These are phyloP conservation scores for Phyllosticta capitalensis DNA, from an alignment of 2,329 filamentous ascomycete genomes.

Conservation along the genomic window DNA sequence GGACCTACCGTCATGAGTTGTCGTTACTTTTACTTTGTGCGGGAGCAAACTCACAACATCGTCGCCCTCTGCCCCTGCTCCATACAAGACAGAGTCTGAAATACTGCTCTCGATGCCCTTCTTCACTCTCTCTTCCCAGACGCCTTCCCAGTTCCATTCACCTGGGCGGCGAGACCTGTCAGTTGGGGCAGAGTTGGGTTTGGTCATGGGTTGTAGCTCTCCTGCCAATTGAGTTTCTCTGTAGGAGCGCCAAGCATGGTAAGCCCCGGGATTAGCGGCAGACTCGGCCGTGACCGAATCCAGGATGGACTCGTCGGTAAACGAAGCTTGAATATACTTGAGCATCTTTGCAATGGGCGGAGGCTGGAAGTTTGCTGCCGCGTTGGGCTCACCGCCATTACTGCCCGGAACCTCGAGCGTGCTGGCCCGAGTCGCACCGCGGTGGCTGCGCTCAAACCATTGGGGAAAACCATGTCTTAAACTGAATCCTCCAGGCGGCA, in stretches of 20 bases:
- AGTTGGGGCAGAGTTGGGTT: slow-evolving; percentile 14
- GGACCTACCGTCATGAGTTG: slow-evolving; percentile 23
- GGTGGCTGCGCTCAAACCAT: slow-evolving; percentile 58
- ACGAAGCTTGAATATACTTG: slow-evolving; percentile 71
- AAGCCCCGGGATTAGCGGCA: slow-evolving; percentile 82
- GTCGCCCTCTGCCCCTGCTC: slow-evolving; percentile 51
- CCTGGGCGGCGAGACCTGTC: slow-evolving; percentile 55
- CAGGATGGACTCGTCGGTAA: slow-evolving; percentile 66
- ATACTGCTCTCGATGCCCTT: slow-evolving; percentile 68
- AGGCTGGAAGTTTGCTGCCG: slow-evolving; percentile 11
- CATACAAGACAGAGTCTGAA: slow-evolving; percentile 72
- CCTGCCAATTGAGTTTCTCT: slow-evolving; percentile 27
- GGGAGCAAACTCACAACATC: slow-evolving; percentile 51
- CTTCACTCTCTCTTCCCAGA: slow-evolving; percentile 85
- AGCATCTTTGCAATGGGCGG: slow-evolving; percentile 48
- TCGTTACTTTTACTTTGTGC: neutral
- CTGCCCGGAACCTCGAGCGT: neutral
- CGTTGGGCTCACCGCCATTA: slow-evolving; percentile 11
- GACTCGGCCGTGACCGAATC: slow-evolving; percentile 72
- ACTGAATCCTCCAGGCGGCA: slow-evolving; percentile 85
- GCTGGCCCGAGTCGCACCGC: slow-evolving; percentile 13
- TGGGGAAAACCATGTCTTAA: slow-evolving; percentile 80
- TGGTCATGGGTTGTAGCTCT: slow-evolving; percentile 4
- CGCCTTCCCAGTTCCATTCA: slow-evolving; percentile 96
- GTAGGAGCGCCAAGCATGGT: slow-evolving; percentile 83